Percentiles rank a stretch among this genome's conserved stretches.
Evolutionary conservation across 306 rosid species (phyloP).

Genomic region (Fagus sylvatica): DNA sequence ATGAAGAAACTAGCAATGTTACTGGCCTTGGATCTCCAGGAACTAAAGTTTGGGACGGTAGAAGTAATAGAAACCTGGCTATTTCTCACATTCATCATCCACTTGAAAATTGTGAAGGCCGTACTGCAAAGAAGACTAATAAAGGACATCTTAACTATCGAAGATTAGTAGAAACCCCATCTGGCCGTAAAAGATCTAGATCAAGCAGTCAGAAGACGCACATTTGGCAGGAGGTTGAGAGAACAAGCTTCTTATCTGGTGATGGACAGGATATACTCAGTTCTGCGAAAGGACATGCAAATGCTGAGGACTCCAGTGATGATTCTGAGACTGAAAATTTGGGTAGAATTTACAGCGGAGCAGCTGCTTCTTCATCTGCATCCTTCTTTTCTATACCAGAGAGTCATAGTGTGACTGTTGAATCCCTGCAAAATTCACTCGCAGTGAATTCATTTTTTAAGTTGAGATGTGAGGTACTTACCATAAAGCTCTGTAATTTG

Average conservation of each 20-base stretch:
- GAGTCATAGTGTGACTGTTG: conserved; percentile 37
- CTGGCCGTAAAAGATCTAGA: conserved; percentile 68
- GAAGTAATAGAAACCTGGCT: conserved; percentile 67
- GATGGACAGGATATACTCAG: conserved; percentile 92
- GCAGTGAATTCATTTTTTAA: conserved; percentile 72
- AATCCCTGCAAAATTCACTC: conserved; percentile 59
- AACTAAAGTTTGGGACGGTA: conserved; percentile 97
- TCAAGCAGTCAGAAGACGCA: conserved; percentile 47
- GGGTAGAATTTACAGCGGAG: conserved; percentile 81
- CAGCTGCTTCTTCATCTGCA: conserved; percentile 80
- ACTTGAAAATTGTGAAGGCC: conserved; percentile 71
- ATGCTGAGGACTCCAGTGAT: conserved; percentile 66
- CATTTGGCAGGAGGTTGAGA: conserved; percentile 92
- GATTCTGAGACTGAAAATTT: conserved; percentile 67
- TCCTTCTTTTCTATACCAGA: conserved; percentile 47
- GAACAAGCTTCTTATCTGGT: conserved; percentile 90
- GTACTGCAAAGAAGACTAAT: conserved; percentile 48
- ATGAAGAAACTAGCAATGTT: conserved; percentile 58
- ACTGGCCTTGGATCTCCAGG: conserved; percentile 95
- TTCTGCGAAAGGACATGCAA: conserved; percentile 44
- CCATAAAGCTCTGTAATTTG: conserved; percentile 22
- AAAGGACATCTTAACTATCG: conserved; percentile 54
- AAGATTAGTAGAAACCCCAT: conserved; percentile 46
- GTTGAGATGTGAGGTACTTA: conserved; percentile 94
- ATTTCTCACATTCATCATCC: conserved; percentile 91